phyloP scores from a whole-genome alignment of 2,329 filamentous ascomycete genomes.

The Pezizomycotina sp. region DNA sequence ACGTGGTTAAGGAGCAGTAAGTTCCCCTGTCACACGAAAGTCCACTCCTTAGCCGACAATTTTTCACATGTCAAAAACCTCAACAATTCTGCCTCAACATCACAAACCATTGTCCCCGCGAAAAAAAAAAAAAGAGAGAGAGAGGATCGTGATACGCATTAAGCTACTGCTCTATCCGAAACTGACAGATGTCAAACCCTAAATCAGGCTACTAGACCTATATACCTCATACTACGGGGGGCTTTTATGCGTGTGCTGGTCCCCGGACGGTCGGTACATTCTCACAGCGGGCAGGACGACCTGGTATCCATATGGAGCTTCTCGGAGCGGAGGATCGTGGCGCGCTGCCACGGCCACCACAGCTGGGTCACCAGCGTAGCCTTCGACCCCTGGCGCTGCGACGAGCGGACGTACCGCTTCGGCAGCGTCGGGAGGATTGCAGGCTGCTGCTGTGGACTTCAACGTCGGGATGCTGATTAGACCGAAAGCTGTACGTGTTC shows the following conservation, averaged over 20 bases:
- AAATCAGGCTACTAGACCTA: constrained; percentile 56
- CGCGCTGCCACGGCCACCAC: constrained; percentile 83
- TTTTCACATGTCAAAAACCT: background rate
- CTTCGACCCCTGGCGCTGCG: constrained; percentile 94
- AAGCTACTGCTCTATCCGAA: background rate
- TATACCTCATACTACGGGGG: constrained; percentile 89
- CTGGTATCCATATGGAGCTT: constrained; percentile 91
- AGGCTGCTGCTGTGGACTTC: constrained; percentile 87
- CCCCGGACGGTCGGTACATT: constrained; percentile 88
- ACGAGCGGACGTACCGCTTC: constrained; percentile 87
- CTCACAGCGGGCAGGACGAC: constrained; percentile 88
- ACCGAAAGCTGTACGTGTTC: constrained; percentile 57
- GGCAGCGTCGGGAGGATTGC: constrained; percentile 93
- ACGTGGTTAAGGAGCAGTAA: constrained; percentile 79
- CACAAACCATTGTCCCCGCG: background rate
- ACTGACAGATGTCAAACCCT: constrained; percentile 2
- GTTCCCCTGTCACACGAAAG: too few relatives aligned
- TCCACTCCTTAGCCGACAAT: too few relatives aligned
- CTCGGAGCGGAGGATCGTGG: constrained; percentile 65
- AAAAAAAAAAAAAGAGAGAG: too few relatives aligned
- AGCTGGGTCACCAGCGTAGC: constrained; percentile 89
- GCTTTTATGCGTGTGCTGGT: constrained; percentile 88
- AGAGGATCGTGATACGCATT: too few relatives aligned
- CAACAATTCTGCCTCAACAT: constrained; percentile 1
- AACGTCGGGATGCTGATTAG: constrained; percentile 90